phyloP scores from a whole-genome alignment of 176 grass and related monocot genomes.

The Aegilops longissima region DNA sequence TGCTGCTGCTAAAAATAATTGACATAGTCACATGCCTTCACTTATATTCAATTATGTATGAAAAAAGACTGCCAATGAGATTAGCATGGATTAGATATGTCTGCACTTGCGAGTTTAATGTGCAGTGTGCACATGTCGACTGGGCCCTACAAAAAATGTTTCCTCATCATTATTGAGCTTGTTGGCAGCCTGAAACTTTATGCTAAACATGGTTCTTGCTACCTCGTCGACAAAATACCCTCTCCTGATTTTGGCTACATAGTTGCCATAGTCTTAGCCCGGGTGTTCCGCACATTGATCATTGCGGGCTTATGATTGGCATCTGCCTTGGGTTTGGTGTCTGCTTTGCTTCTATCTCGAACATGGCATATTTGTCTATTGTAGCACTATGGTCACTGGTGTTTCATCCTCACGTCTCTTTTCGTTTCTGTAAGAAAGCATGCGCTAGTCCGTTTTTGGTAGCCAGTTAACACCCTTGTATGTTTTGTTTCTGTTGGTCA shows the following conservation, averaged over 20 bases:
- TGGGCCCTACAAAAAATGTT: background rate
- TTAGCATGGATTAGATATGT: background rate
- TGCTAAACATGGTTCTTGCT: background rate
- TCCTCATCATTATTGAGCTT: background rate
- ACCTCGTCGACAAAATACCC: background rate
- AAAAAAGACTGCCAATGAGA: background rate
- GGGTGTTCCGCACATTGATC: background rate
- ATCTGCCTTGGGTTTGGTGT: background rate
- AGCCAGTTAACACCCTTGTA: slow-evolving; percentile 4
- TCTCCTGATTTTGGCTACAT: background rate
- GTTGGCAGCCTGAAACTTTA: background rate
- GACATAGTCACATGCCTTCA: background rate
- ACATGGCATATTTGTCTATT: too few relatives aligned
- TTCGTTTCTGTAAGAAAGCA: background rate
- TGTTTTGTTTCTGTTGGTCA: slow-evolving; percentile 17
- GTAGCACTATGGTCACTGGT: too few relatives aligned
- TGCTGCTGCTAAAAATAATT: background rate
- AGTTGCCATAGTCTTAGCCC: background rate
- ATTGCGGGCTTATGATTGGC: background rate
- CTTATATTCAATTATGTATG: background rate
- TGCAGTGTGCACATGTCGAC: background rate
- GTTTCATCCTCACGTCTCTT: too few relatives aligned
- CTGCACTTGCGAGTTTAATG: background rate
- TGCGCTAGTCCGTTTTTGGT: background rate
- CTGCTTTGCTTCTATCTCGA: background rate